A percentile compares a stretch with the other conserved stretches of the same genome.
Evolutionary conservation across 192 early-diverging fungal species (phyloP).

Genomic region (Dissophora ornata): DNA sequence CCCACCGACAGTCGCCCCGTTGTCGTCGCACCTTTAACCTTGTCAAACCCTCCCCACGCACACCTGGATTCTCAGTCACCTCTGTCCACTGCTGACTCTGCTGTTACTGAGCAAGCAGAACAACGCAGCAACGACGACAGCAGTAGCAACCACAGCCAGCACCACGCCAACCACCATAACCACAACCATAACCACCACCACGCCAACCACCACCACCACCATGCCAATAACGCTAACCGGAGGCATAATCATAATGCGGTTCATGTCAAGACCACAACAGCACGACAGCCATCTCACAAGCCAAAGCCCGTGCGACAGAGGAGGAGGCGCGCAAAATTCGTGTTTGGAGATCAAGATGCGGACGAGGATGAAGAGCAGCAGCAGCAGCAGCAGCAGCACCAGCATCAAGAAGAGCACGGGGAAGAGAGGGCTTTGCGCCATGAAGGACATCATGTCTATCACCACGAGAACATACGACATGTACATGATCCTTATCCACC

Average conservation of each 20-base stretch:
- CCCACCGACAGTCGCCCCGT: no score
- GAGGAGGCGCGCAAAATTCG: slow-evolving; percentile 31
- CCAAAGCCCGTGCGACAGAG: neutral
- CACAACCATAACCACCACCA: no score
- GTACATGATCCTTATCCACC: slow-evolving; percentile 10
- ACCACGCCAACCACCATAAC: no score
- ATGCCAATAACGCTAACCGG: neutral
- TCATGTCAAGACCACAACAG: neutral
- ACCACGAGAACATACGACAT: slow-evolving; percentile 2
- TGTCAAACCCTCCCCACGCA: no score
- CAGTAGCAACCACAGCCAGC: no score
- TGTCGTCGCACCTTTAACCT: no score
- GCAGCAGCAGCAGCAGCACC: neutral
- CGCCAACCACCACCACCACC: neutral
- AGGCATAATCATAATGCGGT: slow-evolving; percentile 16
- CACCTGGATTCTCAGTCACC: no score
- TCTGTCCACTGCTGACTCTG: no score
- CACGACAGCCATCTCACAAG: neutral
- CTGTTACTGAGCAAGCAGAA: no score
- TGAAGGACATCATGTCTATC: neutral
- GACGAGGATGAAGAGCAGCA: slow-evolving; percentile 6
- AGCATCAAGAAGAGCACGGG: neutral
- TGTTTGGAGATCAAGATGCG: slow-evolving; percentile 7
- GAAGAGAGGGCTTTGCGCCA: neutral
- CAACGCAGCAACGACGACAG: no score